Evolutionary conservation across 2,329 filamentous ascomycete species (phyloP).

Genomic region (Neopestalotiopsis rosae): DNA sequence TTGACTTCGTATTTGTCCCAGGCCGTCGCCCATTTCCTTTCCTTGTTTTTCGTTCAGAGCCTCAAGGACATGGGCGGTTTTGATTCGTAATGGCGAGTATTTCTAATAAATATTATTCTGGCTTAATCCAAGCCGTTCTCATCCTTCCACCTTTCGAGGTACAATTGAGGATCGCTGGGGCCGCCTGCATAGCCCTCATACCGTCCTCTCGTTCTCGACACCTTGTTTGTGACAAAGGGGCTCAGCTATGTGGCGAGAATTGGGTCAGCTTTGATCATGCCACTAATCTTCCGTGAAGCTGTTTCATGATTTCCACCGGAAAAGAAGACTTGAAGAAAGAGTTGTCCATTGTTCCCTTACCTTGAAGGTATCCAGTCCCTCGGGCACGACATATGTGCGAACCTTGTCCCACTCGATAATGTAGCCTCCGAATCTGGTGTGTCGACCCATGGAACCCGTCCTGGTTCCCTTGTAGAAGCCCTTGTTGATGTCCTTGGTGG

Average conservation of each 20-base stretch:
- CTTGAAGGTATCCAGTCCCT: constrained; percentile 71
- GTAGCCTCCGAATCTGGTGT: constrained; percentile 85
- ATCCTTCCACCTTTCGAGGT: constrained; percentile 70
- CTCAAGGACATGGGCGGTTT: neutral
- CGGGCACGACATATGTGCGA: constrained; percentile 85
- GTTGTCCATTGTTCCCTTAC: constrained; percentile 50
- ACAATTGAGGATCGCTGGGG: constrained; percentile 65
- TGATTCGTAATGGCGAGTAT: neutral
- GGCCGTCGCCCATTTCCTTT: neutral
- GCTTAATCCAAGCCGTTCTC: constrained; percentile 66
- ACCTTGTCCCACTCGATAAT: constrained; percentile 85
- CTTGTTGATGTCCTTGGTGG: constrained; percentile 90
- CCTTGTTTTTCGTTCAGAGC: neutral
- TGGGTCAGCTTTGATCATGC: constrained; percentile 23
- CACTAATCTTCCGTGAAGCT: neutral
- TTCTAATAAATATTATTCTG: neutral
- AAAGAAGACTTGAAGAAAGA: neutral
- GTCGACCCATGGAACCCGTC: constrained; percentile 83
- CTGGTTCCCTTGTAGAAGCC: constrained; percentile 98
- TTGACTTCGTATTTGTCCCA: neutral
- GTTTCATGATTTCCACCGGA: neutral
- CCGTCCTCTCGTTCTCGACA: constrained; percentile 57
- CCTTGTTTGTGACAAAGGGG: constrained; percentile 73
- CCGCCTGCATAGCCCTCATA: constrained; percentile 59
- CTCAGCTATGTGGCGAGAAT: constrained; percentile 65